These are phyloP conservation scores for Paecilomyces dactylethromorphus DNA, from an alignment of 2,329 filamentous ascomycete genomes.

Conservation along the genomic window DNA sequence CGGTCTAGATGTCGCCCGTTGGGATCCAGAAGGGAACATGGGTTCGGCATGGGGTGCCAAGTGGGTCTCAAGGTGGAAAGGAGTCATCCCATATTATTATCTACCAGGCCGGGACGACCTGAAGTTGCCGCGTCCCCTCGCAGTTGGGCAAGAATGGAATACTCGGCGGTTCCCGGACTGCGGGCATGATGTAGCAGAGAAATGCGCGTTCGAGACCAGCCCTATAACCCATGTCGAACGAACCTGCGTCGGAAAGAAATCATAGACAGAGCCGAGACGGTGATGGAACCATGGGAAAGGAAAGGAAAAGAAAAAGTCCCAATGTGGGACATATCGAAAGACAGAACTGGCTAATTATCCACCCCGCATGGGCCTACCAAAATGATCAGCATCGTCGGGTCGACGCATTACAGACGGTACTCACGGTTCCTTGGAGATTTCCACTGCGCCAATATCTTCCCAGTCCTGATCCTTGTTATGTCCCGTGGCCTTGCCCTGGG, in stretches of 20 bases:
- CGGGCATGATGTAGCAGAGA: neutral
- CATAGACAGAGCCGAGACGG: neutral
- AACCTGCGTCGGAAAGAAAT: neutral
- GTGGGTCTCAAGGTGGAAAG: neutral
- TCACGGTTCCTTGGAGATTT: constrained; percentile 31
- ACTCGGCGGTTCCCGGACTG: neutral
- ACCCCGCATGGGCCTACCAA: constrained; percentile 7
- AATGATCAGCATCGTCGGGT: neutral
- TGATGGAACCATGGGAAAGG: neutral
- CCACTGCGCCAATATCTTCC: constrained; percentile 18
- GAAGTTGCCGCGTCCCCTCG: neutral
- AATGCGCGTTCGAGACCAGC: neutral
- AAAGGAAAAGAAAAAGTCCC: neutral
- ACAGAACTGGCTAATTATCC: constrained; percentile 3
- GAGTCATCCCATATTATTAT: neutral
- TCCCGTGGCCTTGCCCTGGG: constrained; percentile 5
- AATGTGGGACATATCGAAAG: neutral
- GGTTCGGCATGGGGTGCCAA: neutral
- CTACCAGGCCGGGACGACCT: neutral
- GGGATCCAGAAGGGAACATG: neutral
- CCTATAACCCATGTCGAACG: neutral
- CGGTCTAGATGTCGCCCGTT: neutral
- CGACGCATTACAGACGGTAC: constrained; percentile 8
- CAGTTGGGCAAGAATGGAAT: neutral
- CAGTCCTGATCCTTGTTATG: constrained; percentile 5